Percentiles rank a stretch among this genome's conserved stretches.
phyloP scores from a whole-genome alignment of 2,329 filamentous ascomycete species.

The Colletotrichum sp. region DNA sequence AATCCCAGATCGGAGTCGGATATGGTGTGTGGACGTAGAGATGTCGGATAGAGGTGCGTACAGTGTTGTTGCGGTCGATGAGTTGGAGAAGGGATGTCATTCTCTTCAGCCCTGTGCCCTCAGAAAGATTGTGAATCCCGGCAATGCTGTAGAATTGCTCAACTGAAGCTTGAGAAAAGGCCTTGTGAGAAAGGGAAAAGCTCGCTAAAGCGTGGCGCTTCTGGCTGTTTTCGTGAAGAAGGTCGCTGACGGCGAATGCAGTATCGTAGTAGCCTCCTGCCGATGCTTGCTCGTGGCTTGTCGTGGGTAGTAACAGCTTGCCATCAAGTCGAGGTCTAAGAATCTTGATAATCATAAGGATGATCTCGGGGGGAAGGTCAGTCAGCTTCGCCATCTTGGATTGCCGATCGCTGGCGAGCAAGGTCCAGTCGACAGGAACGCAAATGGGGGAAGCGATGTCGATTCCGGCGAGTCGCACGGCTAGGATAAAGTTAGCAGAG shows the following conservation, averaged over 20 bases:
- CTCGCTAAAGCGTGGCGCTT: neutral
- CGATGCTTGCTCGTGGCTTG: accelerated
- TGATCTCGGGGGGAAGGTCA: neutral
- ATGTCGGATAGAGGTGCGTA: neutral
- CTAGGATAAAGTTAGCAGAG: neutral
- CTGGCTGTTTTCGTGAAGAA: neutral
- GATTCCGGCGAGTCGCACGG: neutral
- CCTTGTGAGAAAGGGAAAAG: neutral
- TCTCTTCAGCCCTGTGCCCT: neutral
- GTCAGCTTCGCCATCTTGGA: neutral
- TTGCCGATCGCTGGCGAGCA: neutral
- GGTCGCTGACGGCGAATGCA: neutral
- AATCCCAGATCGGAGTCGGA: neutral
- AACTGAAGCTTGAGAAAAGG: neutral
- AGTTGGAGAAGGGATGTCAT: neutral
- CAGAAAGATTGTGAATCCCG: accelerated
- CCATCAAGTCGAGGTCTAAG: neutral
- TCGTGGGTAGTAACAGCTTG: neutral
- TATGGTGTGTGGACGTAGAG: neutral
- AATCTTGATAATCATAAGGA: neutral
- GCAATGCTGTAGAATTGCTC: accelerated
- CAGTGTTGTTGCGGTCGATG: neutral
- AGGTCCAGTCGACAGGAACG: neutral
- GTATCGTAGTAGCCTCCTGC: accelerated
- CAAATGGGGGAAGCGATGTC: neutral